Base-by-base conservation (phyloP, 164 flowering plant species). In the Echeveria elegans region DNA sequence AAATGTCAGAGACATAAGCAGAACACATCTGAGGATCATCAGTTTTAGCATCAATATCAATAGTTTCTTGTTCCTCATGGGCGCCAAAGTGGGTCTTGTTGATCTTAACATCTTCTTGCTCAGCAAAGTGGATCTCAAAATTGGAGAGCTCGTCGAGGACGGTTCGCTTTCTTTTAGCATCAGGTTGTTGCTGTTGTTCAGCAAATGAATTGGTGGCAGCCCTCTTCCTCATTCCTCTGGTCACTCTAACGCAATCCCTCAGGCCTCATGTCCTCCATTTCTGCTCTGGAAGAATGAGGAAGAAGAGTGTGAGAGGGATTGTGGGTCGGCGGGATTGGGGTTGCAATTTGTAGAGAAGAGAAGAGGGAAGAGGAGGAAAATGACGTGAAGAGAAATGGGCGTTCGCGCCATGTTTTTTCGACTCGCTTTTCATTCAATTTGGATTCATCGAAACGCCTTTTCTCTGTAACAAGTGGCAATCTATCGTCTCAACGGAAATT, bases 21-120 rank as follows among this genome's bases (percentile, higher is more conserved):
- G 18, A 45, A 30, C 82, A 79, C 79, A 78, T 76, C 63, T 76
- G 78, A 4, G 75, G 79, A 61, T 76, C 81, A 19, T 70, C 72
- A 19, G 16, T 21, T 38, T 60, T 34, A n/a, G 6, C 71, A 64
- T 67, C 73, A 24, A 63, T 10, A 38, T 67, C 71, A n/a, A 43
- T n/a, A n/a, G n/a, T n/a, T n/a, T n/a, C n/a, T n/a, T n/a, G n/a
- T n/a, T n/a, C n/a, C n/a, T n/a, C n/a, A n/a, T n/a, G n/a, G n/a
- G n/a, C n/a, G n/a, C n/a, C n/a, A n/a, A n/a, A n/a, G n/a, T n/a
- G 34, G 32, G 70, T 69, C 67, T 62, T 10, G 24, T 19, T n/a
- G n/a, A n/a, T 19, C 10, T 62, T 9, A 19, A 8, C 18, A 18
- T 37, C 16, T 24, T 14, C 16, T 28, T n/a, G 65, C 30, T 18